Percentiles rank a stretch among this genome's conserved stretches.
These are phyloP conservation scores for Geotrichum siamense DNA, from an alignment of 1,139 yeast species.

Conservation along the genomic window DNA sequence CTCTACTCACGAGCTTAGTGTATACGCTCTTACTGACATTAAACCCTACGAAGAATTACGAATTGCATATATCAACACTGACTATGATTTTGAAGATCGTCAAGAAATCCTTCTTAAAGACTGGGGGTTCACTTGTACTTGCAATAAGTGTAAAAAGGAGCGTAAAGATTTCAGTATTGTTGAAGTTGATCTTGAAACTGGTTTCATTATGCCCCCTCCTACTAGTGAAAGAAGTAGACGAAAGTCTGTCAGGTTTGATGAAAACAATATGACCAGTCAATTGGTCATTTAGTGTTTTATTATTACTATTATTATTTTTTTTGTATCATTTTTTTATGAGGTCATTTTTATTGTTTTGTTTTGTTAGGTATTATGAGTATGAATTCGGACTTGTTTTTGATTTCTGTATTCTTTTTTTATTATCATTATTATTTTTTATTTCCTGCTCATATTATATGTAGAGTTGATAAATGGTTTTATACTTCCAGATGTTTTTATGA, in stretches of 20 bases:
- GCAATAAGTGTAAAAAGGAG: constrained; percentile 60
- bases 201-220: constrained; percentile 14
- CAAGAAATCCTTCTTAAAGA: constrained; percentile 62
- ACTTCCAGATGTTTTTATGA: no score
- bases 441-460: no score
- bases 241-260: constrained; percentile 18
- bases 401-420: no score
- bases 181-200: constrained; percentile 13
- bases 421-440: no score
- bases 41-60: constrained; percentile 59
- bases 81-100: constrained; percentile 55
- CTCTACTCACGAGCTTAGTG: constrained; percentile 2
- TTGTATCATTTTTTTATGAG: background rate
- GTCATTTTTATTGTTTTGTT: background rate
- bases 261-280: constrained; percentile 4
- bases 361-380: no score
- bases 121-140: constrained; percentile 77
- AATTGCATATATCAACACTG: constrained; percentile 65
- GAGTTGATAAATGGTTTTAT: no score
- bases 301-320: background rate
- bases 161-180: constrained; percentile 28
- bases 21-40: constrained; percentile 31
- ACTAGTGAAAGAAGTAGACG: constrained; percentile 17
- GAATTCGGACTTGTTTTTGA: no score
- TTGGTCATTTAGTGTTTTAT: constrained; percentile 1